Evolutionary conservation across 2,329 filamentous ascomycete species (phyloP).

Genomic region (Scortechinia acanthostroma): DNA sequence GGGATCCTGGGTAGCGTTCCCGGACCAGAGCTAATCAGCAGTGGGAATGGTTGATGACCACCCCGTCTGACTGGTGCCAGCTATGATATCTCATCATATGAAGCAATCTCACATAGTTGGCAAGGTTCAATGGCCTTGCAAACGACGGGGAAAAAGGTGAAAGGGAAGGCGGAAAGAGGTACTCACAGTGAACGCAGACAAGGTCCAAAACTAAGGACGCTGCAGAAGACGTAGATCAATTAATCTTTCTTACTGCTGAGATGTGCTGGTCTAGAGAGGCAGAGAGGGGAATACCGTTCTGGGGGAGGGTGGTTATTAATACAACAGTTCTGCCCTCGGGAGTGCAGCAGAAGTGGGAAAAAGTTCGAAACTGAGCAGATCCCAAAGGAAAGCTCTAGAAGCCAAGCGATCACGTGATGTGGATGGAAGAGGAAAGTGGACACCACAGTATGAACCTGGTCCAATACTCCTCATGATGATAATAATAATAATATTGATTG

Average conservation of each 20-base stretch:
- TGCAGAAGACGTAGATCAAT: slow-evolving; percentile 12
- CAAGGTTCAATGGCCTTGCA: slow-evolving; percentile 3
- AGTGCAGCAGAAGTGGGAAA: slow-evolving; percentile 19
- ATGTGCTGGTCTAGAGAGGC: slow-evolving; percentile 5
- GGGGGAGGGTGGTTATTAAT: slow-evolving; percentile 4
- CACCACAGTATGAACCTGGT: background rate
- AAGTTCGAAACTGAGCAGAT: slow-evolving; percentile 15
- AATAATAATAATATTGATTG: too few relatives aligned
- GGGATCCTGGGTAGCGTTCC: slow-evolving; percentile 17
- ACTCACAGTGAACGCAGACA: slow-evolving; percentile 11
- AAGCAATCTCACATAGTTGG: too few relatives aligned
- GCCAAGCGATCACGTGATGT: background rate
- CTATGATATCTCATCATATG: slow-evolving; percentile 48
- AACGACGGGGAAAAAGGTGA: slow-evolving; percentile 1
- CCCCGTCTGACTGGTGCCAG: slow-evolving; percentile 65
- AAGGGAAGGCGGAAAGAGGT: slow-evolving; percentile 5
- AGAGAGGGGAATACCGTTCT: slow-evolving; percentile 8
- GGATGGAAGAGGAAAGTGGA: background rate
- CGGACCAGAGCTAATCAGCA: slow-evolving; percentile 53
- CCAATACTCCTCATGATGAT: too few relatives aligned
- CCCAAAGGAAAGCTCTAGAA: slow-evolving; percentile 1
- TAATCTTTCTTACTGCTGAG: slow-evolving; percentile 7
- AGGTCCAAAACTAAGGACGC: slow-evolving; percentile 6
- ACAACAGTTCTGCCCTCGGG: background rate
- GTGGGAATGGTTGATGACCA: slow-evolving; percentile 45